Evolutionary conservation across 2,329 filamentous ascomycete genomes (phyloP).

Genomic region (Talaromyces sp.): DNA sequence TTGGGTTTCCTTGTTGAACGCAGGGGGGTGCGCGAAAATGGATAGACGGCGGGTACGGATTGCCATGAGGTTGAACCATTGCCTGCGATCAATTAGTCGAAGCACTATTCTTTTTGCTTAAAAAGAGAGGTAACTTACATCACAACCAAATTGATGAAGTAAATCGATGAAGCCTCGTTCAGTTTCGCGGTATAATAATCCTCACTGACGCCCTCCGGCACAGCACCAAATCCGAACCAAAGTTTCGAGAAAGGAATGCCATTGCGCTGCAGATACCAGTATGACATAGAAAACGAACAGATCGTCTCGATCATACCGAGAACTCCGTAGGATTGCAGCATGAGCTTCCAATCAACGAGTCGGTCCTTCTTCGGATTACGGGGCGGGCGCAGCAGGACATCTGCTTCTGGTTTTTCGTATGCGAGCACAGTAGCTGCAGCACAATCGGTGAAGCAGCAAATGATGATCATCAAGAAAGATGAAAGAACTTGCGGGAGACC

Average conservation of each 20-base stretch:
- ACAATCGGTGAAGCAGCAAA: slow-evolving; percentile 72
- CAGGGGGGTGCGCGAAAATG: slow-evolving; percentile 66
- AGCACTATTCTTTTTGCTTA: not conserved
- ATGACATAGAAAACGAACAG: slow-evolving; percentile 59
- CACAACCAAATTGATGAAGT: slow-evolving; percentile 74
- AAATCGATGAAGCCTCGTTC: slow-evolving; percentile 65
- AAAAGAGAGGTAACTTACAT: slow-evolving; percentile 47
- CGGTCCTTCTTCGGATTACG: slow-evolving; percentile 63
- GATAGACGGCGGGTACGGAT: slow-evolving; percentile 60
- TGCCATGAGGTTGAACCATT: slow-evolving; percentile 70
- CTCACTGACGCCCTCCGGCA: slow-evolving; percentile 46
- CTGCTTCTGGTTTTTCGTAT: slow-evolving; percentile 70
- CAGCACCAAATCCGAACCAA: slow-evolving; percentile 62
- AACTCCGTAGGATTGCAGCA: slow-evolving; percentile 67
- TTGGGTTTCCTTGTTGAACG: slow-evolving; percentile 58
- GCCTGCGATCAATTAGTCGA: slow-evolving; percentile 30
- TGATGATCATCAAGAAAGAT: slow-evolving; percentile 66
- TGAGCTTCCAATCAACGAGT: slow-evolving; percentile 66
- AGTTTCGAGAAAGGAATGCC: slow-evolving; percentile 60
- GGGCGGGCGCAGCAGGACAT: slow-evolving; percentile 64
- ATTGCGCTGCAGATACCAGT: slow-evolving; percentile 54
- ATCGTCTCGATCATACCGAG: slow-evolving; percentile 60
- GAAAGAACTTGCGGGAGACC: slow-evolving; percentile 68
- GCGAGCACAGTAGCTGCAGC: slow-evolving; percentile 66
- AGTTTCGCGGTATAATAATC: slow-evolving; percentile 52